Evolutionary conservation across 2,329 filamentous ascomycete species (phyloP), one percentile per base, ranked within the genome.

Genomic region (Paracoccidioides brasiliensis): DNA sequence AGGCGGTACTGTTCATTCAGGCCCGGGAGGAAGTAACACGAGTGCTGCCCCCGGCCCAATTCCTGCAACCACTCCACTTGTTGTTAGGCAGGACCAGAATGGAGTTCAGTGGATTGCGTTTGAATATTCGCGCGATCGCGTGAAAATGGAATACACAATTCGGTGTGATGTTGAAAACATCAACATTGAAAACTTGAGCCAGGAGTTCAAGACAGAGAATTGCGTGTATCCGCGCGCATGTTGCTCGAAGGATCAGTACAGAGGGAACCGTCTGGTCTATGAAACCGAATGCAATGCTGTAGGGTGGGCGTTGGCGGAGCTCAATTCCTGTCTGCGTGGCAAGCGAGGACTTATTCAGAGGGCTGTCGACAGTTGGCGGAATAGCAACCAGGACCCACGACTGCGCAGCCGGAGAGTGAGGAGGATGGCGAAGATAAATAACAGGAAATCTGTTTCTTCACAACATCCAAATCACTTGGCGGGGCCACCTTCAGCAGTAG

Each of bases 101-200:
- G 93, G 93, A 7, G 91, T 97, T 5, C 93, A 97, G 71, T 97
- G 93, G 93, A 97, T 97, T 66, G 90, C 90, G 0, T 98, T 97
- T 60, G 93, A 98, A 70, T 98, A 98, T 70, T 97, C 91, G 9
- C 83, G 91, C 58, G 91, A 98, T 68, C 81, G 91, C 48, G 90
- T 97, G 62, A 98, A 98, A 81, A 95, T 97, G 90, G 90, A 97
- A 72, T 98, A 98, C 74, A 96, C 90, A 0, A 98, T 98, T 65
- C 85, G 93, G 53, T 97, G 93, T 69, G 93, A 97, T 64, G 93
- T 97, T 22, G 93, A 97, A 74, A 96, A 90, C 0, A 90, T 98
- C 59, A 90, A 90, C 67, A 90, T 91, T 46, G 90, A 96, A 55
- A 84, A 84, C 59, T 79, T 98, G 15, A 81, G 82, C 46, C 77